Base-by-base conservation (phyloP, 2,329 filamentous ascomycete genomes). In the Juglanconis oblonga region DNA sequence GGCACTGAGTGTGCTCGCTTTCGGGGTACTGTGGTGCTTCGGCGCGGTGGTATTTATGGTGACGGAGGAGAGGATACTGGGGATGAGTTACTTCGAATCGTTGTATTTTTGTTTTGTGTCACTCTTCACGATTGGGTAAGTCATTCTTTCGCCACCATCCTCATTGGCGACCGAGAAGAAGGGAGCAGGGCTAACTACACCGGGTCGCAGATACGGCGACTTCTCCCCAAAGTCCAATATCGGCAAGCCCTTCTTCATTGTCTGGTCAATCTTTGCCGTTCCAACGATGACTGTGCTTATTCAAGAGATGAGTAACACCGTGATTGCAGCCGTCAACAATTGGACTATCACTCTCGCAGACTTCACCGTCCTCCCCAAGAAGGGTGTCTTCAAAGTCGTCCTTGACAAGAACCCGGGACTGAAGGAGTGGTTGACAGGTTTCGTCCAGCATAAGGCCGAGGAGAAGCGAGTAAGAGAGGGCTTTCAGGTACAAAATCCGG, bases 251-350 rank as follows among this genome's bases (percentile, higher is more conserved):
- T 96, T 97, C 71, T 97, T 96, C 68, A 90, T 97, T 14, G 87
- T 96, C 57, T 97, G 93, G 93, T 91, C 88, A 14, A 72, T 97
- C 1, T 81, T 97, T 31, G 92, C 92, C 0, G 80, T 97, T 3
- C 93, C 93, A 0, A 93, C 90, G 1, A 93, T 93, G 82, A 96
- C 93, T 0, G 87, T 96, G 17, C 81, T 97, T 11, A 90, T 96
- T 64, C 89, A 87, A 10, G 89, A 92, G 65, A 89, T 94, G 62
- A 90, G 90, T 29, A 89, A 96, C 68, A 97, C 93, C 0, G 83
- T 97, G 17, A 87, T 97, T 49, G 85, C 83, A 66, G 74, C 76
- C 4, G 73, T 88, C 57, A 76, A 79, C 9, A 82, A 87, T 57
- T 70, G 76, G 3, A 87, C 84, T 0, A 74, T 87, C 17, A 73